These are phyloP conservation scores for Trichoderma erinaceum DNA, from an alignment of 495 filamentous ascomycete genomes.

Conservation along the genomic window DNA sequence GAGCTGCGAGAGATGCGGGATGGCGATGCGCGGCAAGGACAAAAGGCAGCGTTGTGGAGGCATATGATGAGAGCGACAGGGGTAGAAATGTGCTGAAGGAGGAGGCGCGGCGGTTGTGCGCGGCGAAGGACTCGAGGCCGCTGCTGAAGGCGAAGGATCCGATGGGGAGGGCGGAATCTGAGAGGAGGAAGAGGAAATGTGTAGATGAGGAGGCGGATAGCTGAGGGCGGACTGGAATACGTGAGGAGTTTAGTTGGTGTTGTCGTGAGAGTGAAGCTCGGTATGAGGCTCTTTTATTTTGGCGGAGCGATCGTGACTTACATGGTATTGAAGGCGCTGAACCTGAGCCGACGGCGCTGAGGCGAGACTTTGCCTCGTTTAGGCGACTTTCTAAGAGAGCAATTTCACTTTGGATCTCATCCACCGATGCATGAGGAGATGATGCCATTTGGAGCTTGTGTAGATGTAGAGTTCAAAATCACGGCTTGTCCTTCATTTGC, in stretches of 20 bases:
- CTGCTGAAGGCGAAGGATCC: conserved; percentile 93
- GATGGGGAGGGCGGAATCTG: conserved; percentile 90
- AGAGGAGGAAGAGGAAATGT: conserved; percentile 84
- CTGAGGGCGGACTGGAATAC: conserved; percentile 10
- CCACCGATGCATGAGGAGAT: neutral
- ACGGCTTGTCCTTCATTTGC: conserved; percentile 5
- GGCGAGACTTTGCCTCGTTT: conserved; percentile 12
- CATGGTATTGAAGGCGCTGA: neutral
- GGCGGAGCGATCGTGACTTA: neutral
- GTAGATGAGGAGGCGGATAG: conserved; percentile 23
- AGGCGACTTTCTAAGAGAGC: neutral
- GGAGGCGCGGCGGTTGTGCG: conserved; percentile 49
- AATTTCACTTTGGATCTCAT: conserved; percentile 25
- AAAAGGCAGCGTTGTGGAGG: conserved; percentile 78
- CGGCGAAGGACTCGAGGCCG: conserved; percentile 89
- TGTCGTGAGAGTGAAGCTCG: neutral
- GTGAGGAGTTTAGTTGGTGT: neutral
- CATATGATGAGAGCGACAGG: conserved; percentile 70
- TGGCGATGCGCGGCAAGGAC: conserved; percentile 65
- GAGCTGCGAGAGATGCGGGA: conserved; percentile 47
- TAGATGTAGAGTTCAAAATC: conserved; percentile 5
- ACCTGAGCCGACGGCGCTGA: neutral
- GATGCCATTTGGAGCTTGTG: conserved; percentile 1
- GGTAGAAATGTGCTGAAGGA: conserved; percentile 70
- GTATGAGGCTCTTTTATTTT: neutral